Evolutionary conservation across 2,329 filamentous ascomycete species (phyloP).

Genomic region (Thielaviopsis musarum): DNA sequence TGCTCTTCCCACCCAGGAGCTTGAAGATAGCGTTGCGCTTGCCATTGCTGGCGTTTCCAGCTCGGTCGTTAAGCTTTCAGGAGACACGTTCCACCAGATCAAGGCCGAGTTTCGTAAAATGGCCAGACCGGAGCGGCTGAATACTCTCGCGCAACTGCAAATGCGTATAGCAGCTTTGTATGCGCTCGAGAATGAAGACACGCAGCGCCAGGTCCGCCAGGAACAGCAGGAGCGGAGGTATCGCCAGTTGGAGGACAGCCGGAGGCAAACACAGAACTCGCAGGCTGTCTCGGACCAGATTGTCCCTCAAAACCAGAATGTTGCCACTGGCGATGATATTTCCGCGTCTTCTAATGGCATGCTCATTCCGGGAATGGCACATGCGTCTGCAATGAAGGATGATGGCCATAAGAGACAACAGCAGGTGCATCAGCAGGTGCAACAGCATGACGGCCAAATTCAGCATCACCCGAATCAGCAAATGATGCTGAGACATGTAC

Average conservation of each 20-base stretch:
- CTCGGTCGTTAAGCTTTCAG: constrained; percentile 23
- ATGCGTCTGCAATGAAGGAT: not conserved
- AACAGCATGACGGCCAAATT: constrained; percentile 9
- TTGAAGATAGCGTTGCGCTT: constrained; percentile 22
- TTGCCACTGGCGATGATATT: constrained; percentile 12
- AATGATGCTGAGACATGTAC: not conserved
- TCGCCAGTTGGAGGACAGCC: constrained; percentile 21
- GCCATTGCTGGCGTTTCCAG: constrained; percentile 25
- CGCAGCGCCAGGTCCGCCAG: constrained; percentile 24
- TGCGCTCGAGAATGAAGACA: constrained; percentile 27
- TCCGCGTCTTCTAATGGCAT: not conserved
- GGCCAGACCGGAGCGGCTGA: constrained; percentile 23
- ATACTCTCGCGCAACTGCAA: constrained; percentile 24
- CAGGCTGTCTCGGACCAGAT: not conserved
- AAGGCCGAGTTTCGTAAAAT: constrained; percentile 28
- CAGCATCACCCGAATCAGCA: not conserved
- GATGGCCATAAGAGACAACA: constrained; percentile 12
- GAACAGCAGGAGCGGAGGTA: constrained; percentile 24
- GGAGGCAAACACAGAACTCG: constrained; percentile 13
- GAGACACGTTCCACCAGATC: constrained; percentile 28
- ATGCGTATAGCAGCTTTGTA: constrained; percentile 28
- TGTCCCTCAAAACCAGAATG: constrained; percentile 2
- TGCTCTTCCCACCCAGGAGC: constrained; percentile 19
- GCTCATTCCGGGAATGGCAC: constrained; percentile 10
- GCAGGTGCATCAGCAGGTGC: constrained; percentile 14